Percentiles rank a stretch among this genome's conserved stretches.
Conservation (phyloP, 352 stramenopile species). For the Phytophthora ohioensis region DNA sequence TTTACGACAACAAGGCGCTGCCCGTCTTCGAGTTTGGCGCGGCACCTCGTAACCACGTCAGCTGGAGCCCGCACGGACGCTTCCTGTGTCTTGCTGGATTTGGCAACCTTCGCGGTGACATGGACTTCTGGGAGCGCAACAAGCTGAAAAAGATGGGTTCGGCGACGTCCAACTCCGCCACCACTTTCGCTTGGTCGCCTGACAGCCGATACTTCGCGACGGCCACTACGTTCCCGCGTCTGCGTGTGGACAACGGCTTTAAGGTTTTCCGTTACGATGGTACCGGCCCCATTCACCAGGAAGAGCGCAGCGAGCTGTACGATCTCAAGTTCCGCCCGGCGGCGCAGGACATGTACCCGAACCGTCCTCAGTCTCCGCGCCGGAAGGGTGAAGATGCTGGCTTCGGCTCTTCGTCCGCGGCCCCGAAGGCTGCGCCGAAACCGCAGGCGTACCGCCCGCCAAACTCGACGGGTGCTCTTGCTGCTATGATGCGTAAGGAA, state of each 20-base stretch:
- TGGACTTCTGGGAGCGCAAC: conserved; percentile 97
- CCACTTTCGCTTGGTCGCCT: conserved; percentile 92
- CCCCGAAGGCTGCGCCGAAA: conserved; percentile 62
- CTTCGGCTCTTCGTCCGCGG: conserved; percentile 49
- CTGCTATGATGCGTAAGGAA: conserved; percentile 94
- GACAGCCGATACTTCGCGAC: conserved; percentile 96
- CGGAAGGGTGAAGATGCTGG: conserved; percentile 64
- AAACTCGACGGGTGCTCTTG: conserved; percentile 90
- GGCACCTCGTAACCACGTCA: conserved; percentile 96
- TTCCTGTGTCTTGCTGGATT: conserved; percentile 97
- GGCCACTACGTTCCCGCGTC: conserved; percentile 96
- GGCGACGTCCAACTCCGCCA: conserved; percentile 83
- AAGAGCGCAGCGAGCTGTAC: conserved; percentile 85
- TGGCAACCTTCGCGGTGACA: conserved; percentile 97
- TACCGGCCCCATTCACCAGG: conserved; percentile 86
- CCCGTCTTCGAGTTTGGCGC: conserved; percentile 97
- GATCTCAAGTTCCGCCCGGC: conserved; percentile 90
- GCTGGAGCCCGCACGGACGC: conserved; percentile 95
- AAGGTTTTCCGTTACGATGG: conserved; percentile 98
- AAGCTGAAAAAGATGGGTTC: conserved; percentile 96
- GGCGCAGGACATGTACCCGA: conserved; percentile 81
- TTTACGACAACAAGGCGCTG: conserved; percentile 97
- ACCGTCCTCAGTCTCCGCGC: conserved; percentile 86
- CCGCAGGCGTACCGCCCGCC: conserved; percentile 89
- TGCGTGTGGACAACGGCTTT: conserved; percentile 99